A percentile compares a stretch with the other conserved stretches of the same genome.
Conservation (phyloP, 169 alveolate species). For the Plasmodium inui region DNA sequence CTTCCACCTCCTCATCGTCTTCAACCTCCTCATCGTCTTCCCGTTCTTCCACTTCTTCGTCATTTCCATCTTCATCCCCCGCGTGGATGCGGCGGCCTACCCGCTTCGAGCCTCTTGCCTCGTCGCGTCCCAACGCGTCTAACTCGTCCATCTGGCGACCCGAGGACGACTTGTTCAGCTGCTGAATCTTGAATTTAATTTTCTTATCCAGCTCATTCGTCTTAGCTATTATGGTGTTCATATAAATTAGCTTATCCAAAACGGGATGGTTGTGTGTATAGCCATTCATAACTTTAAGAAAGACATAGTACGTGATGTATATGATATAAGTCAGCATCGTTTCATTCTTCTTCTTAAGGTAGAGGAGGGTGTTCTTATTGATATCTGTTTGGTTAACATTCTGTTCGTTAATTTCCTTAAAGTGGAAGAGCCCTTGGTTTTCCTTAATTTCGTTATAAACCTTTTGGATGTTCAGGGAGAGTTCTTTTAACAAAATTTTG, state of each 20-base stretch:
- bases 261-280: slow-evolving; percentile 80
- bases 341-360: slow-evolving; percentile 80
- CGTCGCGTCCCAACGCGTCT: neutral
- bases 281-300: slow-evolving; percentile 78
- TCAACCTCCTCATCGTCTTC: slow-evolving; percentile 27
- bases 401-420: slow-evolving; percentile 69
- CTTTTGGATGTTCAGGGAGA: slow-evolving; percentile 70
- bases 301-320: slow-evolving; percentile 79
- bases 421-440: slow-evolving; percentile 57
- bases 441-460: slow-evolving; percentile 69
- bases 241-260: slow-evolving; percentile 77
- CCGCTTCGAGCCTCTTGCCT: neutral
- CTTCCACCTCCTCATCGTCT: slow-evolving; percentile 41
- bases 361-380: slow-evolving; percentile 76
- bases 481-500: slow-evolving; percentile 73
- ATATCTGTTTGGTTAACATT: slow-evolving; percentile 69
- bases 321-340: slow-evolving; percentile 79
- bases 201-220: slow-evolving; percentile 71
- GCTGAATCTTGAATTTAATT: slow-evolving; percentile 73
- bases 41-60: slow-evolving; percentile 47
- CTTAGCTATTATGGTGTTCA: slow-evolving; percentile 68
- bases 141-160: neutral
- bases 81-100: neutral
- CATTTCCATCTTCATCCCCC: slow-evolving; percentile 8
- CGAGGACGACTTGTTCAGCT: slow-evolving; percentile 37